These are phyloP conservation scores for Thelonectria blattea DNA, from an alignment of 2,329 filamentous ascomycete genomes.

Conservation along the genomic window DNA sequence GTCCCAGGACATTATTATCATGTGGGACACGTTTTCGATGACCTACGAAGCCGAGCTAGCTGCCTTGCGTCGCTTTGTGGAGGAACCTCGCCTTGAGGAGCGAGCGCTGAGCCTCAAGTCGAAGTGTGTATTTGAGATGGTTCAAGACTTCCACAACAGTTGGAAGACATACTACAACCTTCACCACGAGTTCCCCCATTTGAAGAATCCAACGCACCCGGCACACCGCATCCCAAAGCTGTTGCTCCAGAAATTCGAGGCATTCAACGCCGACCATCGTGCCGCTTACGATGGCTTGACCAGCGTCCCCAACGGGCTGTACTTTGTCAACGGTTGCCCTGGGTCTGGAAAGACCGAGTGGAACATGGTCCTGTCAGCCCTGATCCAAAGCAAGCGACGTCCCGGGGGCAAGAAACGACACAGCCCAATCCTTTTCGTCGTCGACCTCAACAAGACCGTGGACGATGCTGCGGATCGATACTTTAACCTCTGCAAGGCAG, in stretches of 20 bases:
- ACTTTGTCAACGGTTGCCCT: slow-evolving; percentile 54
- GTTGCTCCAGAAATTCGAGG: slow-evolving; percentile 39
- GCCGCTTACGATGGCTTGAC: slow-evolving; percentile 44
- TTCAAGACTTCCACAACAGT: slow-evolving; percentile 39
- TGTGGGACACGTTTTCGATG: slow-evolving; percentile 35
- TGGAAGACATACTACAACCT: slow-evolving; percentile 35
- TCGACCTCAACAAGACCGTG: slow-evolving; percentile 55
- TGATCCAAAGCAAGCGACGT: slow-evolving; percentile 44
- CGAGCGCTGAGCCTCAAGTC: slow-evolving; percentile 30
- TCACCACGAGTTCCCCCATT: slow-evolving; percentile 41
- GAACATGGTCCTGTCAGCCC: slow-evolving; percentile 50
- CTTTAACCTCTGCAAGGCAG: slow-evolving; percentile 44
- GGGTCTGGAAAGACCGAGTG: slow-evolving; percentile 56
- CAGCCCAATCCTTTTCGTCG: slow-evolving; percentile 50
- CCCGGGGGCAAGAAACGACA: slow-evolving; percentile 28
- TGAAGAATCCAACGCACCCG: slow-evolving; percentile 36
- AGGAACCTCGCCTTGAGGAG: slow-evolving; percentile 26
- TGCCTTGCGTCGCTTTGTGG: slow-evolving; percentile 37
- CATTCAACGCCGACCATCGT: slow-evolving; percentile 48
- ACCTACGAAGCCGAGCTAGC: slow-evolving; percentile 45
- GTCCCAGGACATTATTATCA: slow-evolving; percentile 35
- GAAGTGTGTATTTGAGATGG: slow-evolving; percentile 41
- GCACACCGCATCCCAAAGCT: slow-evolving; percentile 31
- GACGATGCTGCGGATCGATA: slow-evolving; percentile 54
- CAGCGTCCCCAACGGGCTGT: slow-evolving; percentile 50